Base-by-base conservation (phyloP, 1,139 yeast species). In the Scheffersomyces segobiensis region DNA sequence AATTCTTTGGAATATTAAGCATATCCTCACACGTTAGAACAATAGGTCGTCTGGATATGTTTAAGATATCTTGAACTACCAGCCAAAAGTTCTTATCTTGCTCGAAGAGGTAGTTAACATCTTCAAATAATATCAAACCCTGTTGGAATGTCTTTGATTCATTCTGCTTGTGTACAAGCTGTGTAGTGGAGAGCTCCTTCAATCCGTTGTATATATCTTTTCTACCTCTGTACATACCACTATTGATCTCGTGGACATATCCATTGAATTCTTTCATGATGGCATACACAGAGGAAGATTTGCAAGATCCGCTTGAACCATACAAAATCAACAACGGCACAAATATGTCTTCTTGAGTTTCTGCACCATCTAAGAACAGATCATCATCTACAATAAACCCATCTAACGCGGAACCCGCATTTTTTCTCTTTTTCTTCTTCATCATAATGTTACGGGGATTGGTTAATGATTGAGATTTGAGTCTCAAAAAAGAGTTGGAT, bases 1-100 rank as follows among this genome's bases (percentile, higher is more conserved):
- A 73, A 52, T 75, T 76, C 32, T 70, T 68, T 0, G 97, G 97
- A 2, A 92, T 75, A 49, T 74, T 79, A 7, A 77, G 68, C 1
- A 81, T 61, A 62, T 87, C 88, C 18, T 81, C 79, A 65, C 97
- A 92, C 0, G 97, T 91, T 32, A 95, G 67, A 1, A 93, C 82
- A 0, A 95, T 83, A 0, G 99, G 98, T 54, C 97, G 77, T 64
- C 93, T 81, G 0, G 96, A 85, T 42, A 85, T 83, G 50, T 82
- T 79, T 49, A 92, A 74, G 18, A 92, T 79, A 59, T 86, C 88
- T 54, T 83, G 85, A 3, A 93, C 82, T 1, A 88, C 87, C 1
- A 79, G 70, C 98, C 98, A 95, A 67, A 95, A 93, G 0, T 87
- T 86, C 62, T 82, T 84, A 64, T 93, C 97, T 54, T 87, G 90